Conservation (phyloP, 1,139 yeast genomes). For the Torulaspora pretoriensis region DNA sequence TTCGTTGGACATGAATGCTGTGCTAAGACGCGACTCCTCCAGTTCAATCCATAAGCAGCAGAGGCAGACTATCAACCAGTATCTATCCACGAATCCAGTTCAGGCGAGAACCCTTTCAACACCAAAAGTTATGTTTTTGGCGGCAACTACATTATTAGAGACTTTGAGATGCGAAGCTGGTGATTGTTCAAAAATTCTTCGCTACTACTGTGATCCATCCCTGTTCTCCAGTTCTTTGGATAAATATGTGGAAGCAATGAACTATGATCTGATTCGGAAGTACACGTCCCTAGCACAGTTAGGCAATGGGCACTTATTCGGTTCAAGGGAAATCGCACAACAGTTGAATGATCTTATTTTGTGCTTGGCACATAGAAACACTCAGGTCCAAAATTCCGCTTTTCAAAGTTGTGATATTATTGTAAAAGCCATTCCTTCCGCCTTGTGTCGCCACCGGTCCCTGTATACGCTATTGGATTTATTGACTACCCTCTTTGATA, state of each 20-base stretch:
- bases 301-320: constrained; percentile 40
- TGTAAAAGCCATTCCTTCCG: constrained; percentile 67
- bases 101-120: constrained; percentile 50
- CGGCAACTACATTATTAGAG: constrained; percentile 79
- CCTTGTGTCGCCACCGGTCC: constrained; percentile 70
- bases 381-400: constrained; percentile 75
- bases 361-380: constrained; percentile 73
- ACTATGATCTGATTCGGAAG: constrained; percentile 55
- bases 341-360: constrained; percentile 69
- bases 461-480: constrained; percentile 78
- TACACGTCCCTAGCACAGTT: constrained; percentile 43
- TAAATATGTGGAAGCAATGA: constrained; percentile 61
- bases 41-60: constrained; percentile 77
- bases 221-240: constrained; percentile 59
- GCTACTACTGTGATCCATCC: constrained; percentile 84
- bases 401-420: constrained; percentile 71
- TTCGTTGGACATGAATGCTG: constrained; percentile 85
- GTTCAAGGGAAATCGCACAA: constrained; percentile 58
- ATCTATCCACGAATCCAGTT: constrained; percentile 35
- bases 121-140: constrained; percentile 82
- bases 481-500: constrained; percentile 68
- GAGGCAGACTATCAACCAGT: constrained; percentile 46
- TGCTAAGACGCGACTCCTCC: constrained; percentile 84
- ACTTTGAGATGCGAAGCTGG: constrained; percentile 75
- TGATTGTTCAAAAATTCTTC: constrained; percentile 66